Base-by-base conservation (phyloP, 2,329 filamentous ascomycete species). In the Lachnellula suecica region DNA sequence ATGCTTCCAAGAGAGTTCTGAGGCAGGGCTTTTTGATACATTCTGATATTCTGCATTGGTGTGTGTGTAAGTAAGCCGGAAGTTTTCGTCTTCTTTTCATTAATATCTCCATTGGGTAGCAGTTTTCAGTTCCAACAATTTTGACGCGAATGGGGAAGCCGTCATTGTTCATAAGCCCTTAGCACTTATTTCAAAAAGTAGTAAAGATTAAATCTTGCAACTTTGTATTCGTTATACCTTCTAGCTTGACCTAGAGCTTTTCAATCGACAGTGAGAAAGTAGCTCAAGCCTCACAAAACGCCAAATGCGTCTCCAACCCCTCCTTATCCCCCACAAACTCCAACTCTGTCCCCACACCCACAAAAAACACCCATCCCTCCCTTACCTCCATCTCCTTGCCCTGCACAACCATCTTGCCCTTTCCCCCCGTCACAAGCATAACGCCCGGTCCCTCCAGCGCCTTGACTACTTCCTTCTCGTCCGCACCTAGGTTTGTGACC, bases 321-420 rank as follows among this genome's bases (percentile, higher is more conserved):
- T 44, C 41, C 8, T 58, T 54, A 27, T 17, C 40, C 20, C 57
- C 53, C 22, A 37, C 38, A 25, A 63, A 45, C 37, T 61, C 52
- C 34, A 65, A 37, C 34, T 61, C 51, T 1, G 57, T 64, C 25
- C 59, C 50, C 19, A 57, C 53, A 3, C 61, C 84, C n/a, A 89
- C 71, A 66, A 86, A 89, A 63, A 77, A 89, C 10, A 88, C 80
- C 58, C 74, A 81, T 0, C 87, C 87, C 65, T 84, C 81, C 23
- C 75, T 77, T 42, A 88, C 53, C 25, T 80, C 72, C 52, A 80
- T 72, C 15, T 72, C 72, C 61, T 77, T 72, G 0, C 76, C 79
- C 4, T 79, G 74, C 1, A 75, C 79, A 52, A 72, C 74, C 74
- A 89, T 71, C 22, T 67, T 73, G 1, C 84, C 85, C 46, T 70